Evolutionary conservation across 495 filamentous ascomycete species (phyloP).

Genomic region (Elasticomyces elasticus): DNA sequence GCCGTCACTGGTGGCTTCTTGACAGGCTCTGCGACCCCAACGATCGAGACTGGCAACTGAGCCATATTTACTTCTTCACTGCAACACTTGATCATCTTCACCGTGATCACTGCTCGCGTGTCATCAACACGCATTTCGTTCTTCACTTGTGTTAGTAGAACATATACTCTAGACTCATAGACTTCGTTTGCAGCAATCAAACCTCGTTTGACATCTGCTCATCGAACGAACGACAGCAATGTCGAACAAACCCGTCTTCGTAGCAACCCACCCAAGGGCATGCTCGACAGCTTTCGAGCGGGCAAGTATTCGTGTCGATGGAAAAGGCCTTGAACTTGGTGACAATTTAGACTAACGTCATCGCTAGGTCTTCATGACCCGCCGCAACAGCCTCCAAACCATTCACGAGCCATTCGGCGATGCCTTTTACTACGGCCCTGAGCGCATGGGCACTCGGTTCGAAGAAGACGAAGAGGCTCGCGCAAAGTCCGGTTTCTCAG

Average conservation of each 20-base stretch:
- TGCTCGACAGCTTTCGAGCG: slow-evolving; percentile 95
- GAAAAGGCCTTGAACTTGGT: background rate
- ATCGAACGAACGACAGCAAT: slow-evolving; percentile 33
- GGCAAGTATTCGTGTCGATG: slow-evolving; percentile 41
- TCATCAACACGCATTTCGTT: background rate
- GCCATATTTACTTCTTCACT: background rate
- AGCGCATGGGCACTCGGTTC: slow-evolving; percentile 68
- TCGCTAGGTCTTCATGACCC: slow-evolving; percentile 87
- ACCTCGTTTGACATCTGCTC: background rate
- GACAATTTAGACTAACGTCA: background rate
- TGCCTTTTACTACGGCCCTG: slow-evolving; percentile 89
- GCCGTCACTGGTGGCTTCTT: background rate
- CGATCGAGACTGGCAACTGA: background rate
- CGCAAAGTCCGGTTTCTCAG: slow-evolving; percentile 60
- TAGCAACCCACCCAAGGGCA: slow-evolving; percentile 85
- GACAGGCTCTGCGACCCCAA: background rate
- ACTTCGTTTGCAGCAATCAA: background rate
- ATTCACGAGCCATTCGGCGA: slow-evolving; percentile 95
- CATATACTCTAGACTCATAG: background rate
- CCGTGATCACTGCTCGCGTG: background rate
- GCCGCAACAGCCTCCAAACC: slow-evolving; percentile 64
- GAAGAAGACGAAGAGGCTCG: slow-evolving; percentile 61
- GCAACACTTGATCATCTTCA: background rate
- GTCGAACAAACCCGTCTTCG: slow-evolving; percentile 75
- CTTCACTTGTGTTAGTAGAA: slow-evolving; percentile 7